Percentiles rank a stretch among this genome's conserved stretches.
Conservation (phyloP, 2,329 filamentous ascomycete genomes). For the Penicillium sclerotigenum region DNA sequence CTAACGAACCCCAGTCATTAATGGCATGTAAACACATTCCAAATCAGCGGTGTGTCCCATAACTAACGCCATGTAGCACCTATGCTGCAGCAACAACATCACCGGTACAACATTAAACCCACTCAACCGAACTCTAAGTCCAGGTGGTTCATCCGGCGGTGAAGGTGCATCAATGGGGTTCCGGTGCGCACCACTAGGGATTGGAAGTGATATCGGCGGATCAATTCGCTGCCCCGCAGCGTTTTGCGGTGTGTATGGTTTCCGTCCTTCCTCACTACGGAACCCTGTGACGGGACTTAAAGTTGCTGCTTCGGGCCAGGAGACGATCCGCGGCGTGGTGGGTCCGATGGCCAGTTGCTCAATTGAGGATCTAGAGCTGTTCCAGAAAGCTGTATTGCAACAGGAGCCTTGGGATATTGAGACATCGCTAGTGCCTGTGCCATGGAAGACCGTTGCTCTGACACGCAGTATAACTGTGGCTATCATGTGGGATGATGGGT, state of each 20-base stretch:
- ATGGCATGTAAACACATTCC: conserved; percentile 29
- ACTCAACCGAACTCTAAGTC: conserved; percentile 38
- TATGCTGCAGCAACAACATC: conserved; percentile 42
- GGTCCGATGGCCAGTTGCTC: conserved; percentile 29
- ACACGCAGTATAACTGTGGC: conserved; percentile 45
- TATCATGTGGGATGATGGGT: conserved; percentile 63
- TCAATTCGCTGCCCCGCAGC: conserved; percentile 47
- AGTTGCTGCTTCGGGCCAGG: conserved; percentile 32
- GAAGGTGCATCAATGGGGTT: conserved; percentile 45
- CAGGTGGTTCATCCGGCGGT: conserved; percentile 46
- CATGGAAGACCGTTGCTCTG: conserved; percentile 36
- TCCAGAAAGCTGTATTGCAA: conserved; percentile 39
- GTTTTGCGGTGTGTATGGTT: conserved; percentile 45
- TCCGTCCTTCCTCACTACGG: conserved; percentile 40
- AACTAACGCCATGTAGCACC: conserved; percentile 26
- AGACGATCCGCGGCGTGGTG: conserved; percentile 38
- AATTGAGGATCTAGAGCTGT: conserved; percentile 36
- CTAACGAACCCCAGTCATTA: conserved; percentile 43
- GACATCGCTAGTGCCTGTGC: conserved; percentile 40
- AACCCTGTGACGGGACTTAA: conserved; percentile 33
- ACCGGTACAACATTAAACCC: conserved; percentile 43
- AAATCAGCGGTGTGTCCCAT: not conserved
- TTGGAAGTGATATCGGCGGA: conserved; percentile 50
- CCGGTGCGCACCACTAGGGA: conserved; percentile 41
- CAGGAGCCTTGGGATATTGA: conserved; percentile 45